Evolutionary conservation across 2,329 filamentous ascomycete species (phyloP).

Genomic region (Microsporum canis): DNA sequence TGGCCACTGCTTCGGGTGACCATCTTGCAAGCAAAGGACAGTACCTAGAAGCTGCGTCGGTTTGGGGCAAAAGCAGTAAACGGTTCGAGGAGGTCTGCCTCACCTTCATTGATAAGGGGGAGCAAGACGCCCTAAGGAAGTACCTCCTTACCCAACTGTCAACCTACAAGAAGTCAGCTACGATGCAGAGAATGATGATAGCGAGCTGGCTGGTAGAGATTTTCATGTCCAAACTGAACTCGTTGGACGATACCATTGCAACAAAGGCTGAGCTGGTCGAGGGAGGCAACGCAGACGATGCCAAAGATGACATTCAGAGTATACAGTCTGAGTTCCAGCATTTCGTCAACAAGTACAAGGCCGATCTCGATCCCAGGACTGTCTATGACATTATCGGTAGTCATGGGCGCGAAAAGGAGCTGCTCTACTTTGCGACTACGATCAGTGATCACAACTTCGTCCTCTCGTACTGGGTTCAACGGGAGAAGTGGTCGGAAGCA

Average conservation of each 20-base stretch:
- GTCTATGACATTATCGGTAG: conserved; percentile 93
- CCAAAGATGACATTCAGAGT: conserved; percentile 56
- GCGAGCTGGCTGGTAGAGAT: conserved; percentile 91
- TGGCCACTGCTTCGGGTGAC: conserved; percentile 86
- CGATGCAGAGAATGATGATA: conserved; percentile 93
- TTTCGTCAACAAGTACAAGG: conserved; percentile 74
- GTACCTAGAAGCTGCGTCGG: conserved; percentile 71
- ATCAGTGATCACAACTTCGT: conserved; percentile 92
- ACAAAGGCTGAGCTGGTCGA: conserved; percentile 74
- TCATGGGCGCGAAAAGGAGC: conserved; percentile 84
- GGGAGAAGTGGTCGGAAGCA: conserved; percentile 82
- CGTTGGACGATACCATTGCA: conserved; percentile 84
- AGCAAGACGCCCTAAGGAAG: conserved; percentile 80
- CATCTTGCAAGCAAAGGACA: conserved; percentile 70
- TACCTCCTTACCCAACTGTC: conserved; percentile 78
- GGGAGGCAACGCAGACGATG: conserved; percentile 57
- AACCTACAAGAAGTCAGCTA: conserved; percentile 65
- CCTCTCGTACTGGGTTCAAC: conserved; percentile 90
- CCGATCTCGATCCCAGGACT: conserved; percentile 79
- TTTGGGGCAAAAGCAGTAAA: conserved; percentile 94
- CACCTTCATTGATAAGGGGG: conserved; percentile 75
- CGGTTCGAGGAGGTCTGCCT: conserved; percentile 93
- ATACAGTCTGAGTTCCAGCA: conserved; percentile 74
- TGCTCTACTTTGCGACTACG: conserved; percentile 80
- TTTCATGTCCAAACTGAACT: conserved; percentile 95